Base-by-base conservation (phyloP, 2,329 filamentous ascomycete genomes). In the Trichoderma afroharzianum region DNA sequence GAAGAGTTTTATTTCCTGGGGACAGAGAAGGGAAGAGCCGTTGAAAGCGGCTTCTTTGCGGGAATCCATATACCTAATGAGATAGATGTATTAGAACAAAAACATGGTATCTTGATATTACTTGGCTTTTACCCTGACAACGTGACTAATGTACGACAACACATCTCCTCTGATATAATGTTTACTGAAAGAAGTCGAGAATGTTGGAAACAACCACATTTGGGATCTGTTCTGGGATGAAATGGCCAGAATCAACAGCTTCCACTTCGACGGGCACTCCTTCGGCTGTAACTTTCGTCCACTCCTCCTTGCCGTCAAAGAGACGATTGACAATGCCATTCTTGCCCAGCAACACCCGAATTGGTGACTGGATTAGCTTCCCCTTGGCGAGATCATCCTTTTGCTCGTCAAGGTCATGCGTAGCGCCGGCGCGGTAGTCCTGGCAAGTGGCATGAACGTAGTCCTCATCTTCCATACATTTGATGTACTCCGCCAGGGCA, bases 371-470 rank as follows among this genome's bases (percentile, higher is more conserved):
- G 6, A 89, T 82, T 76, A 82, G 81, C 72, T 79, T 80, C 0
- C 84, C 85, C 1, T 78, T 76, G 7, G 79, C 75, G 63, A 84
- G 71, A 76, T 89, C 86, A 24, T 79, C 77, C 71, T 82, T 81
- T 53, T 86, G 82, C 75, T 85, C 83, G 2, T 87, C 84, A 6
- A 89, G 75, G 76, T 90, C 88, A 28, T 87, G 74, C 0, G 82
- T 85, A 15, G 85, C 85, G 6, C 82, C 82, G 0, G 87, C 87
- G 12, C 86, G 79, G 72, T 90, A 90, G 74, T 90, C 88, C 73
- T 89, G 83, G 72, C 86, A 88, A 79, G 84, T 86, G 0, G 82
- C 82, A 72, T 84, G 82, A 12, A 89, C 81, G 0, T 81, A 78
- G 0, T 77, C 80, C 2, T 78, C 76, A 58, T 88, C 81, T 6